These are phyloP conservation scores for Spinellus fusiger DNA, from an alignment of 192 early-diverging fungal genomes.

Conservation along the genomic window DNA sequence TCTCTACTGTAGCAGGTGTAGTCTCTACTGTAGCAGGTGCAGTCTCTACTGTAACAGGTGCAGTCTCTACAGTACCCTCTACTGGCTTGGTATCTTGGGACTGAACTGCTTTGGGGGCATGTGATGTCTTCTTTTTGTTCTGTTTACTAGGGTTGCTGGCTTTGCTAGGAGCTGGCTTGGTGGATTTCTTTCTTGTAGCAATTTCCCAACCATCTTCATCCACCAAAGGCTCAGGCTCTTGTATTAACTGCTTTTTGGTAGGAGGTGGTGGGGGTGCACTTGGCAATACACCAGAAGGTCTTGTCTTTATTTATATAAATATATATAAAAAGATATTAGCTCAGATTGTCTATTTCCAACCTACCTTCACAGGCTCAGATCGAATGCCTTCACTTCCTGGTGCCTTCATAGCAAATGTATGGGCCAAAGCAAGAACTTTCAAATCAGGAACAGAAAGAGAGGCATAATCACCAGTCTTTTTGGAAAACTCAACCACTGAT, in stretches of 20 bases:
- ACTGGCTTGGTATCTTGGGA: not conserved
- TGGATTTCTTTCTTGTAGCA: constrained; percentile 8
- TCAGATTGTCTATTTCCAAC: not conserved
- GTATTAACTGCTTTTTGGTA: constrained; percentile 1
- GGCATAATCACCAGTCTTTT: constrained; percentile 87
- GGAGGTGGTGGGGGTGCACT: constrained; percentile 20
- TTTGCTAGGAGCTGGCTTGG: not conserved
- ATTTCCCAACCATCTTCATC: constrained; percentile 50
- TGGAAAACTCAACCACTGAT: constrained; percentile 81
- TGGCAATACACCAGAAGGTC: constrained; percentile 13
- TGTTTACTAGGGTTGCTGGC: not conserved
- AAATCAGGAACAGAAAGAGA: constrained; percentile 78
- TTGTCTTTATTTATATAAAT: constrained; percentile 10
- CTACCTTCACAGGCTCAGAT: constrained; percentile 56
- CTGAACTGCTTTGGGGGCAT: not conserved
- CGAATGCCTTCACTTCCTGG: constrained; percentile 68
- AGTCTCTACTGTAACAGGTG: too few relatives aligned
- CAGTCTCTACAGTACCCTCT: not conserved
- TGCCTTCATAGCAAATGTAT: constrained; percentile 76
- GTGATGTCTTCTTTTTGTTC: not conserved
- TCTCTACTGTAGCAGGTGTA: too few relatives aligned
- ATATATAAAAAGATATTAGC: not conserved
- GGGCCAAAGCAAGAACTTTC: constrained; percentile 83
- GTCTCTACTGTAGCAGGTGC: too few relatives aligned
- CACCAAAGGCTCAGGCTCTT: constrained; percentile 12